Percentiles rank a stretch among this genome's conserved stretches.
Conservation (phyloP, 2,329 filamentous ascomycete species). For the Alternaria viburni region DNA sequence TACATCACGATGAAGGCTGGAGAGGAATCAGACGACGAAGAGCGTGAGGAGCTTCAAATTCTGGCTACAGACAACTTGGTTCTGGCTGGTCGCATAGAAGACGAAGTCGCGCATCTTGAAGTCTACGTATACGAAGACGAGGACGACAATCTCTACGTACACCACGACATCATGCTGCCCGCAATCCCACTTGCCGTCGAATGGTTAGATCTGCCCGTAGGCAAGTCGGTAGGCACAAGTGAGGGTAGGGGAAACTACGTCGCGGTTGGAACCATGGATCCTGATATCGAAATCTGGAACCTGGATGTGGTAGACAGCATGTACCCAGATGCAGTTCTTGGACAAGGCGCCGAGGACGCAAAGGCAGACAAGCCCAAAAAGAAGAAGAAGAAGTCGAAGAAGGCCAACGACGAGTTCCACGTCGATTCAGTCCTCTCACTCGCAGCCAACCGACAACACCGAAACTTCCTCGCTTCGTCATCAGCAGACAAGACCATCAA, state of each 20-base stretch:
- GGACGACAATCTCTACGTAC: constrained; percentile 95
- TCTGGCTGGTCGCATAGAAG: constrained; percentile 90
- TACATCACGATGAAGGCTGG: constrained; percentile 87
- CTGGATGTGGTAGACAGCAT: constrained; percentile 95
- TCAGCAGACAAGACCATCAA: constrained; percentile 98
- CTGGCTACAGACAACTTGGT: constrained; percentile 91
- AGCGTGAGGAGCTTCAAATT: constrained; percentile 92
- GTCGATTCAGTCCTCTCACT: constrained; percentile 92
- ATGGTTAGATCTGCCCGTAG: constrained; percentile 92
- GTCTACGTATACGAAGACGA: constrained; percentile 97
- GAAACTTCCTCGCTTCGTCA: constrained; percentile 90
- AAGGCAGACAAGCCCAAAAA: constrained; percentile 71
- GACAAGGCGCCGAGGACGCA: constrained; percentile 63
- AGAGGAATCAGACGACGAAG: constrained; percentile 78
- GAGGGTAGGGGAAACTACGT: constrained; percentile 85
- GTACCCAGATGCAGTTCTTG: constrained; percentile 96
- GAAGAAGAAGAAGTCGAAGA: constrained; percentile 89
- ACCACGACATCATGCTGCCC: constrained; percentile 99
- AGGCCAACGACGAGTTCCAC: constrained; percentile 89
- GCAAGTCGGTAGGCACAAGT: constrained; percentile 60
- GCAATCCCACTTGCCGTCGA: constrained; percentile 95
- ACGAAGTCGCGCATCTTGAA: constrained; percentile 94
- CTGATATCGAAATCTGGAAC: constrained; percentile 98
- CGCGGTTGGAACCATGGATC: constrained; percentile 95
- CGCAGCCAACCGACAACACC: constrained; percentile 89